Evolutionary conservation across 495 filamentous ascomycete species (phyloP), one percentile per base, ranked within the genome.

Genomic region (Penicillium cinerascens): DNA sequence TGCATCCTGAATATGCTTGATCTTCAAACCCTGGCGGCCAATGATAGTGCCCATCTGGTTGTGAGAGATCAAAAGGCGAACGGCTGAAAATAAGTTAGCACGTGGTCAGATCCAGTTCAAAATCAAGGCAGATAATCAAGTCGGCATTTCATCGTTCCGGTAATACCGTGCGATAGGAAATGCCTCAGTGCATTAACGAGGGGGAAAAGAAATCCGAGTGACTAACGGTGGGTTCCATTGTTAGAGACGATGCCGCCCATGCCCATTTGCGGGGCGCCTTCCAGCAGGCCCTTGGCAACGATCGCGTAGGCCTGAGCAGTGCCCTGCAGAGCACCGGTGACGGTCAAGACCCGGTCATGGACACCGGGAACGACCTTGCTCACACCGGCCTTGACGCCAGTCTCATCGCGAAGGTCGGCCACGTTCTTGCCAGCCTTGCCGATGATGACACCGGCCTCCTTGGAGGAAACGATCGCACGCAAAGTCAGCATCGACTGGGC

Each of bases 41-140:
- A 98, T 98, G 71, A 98, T 96, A 56, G 93, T 97, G 47, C 93
- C 93, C 93, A 98, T 98, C 70, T 98, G 95, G 67, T 97, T 97
- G 75, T 98, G 93, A 17, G 95, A 97, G 66, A 98, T 98, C 59
- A 98, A 84, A 9, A 98, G 84, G 54, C 95, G 96, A 67, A 98
- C 87, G 27, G 95, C 93, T 98, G 54, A 36, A 50, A 4, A 44
- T 17, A 26, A n/a, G 65, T 76, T 60, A 77, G 73, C 55, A 49
- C 8, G 13, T 42, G 25, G 15, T 26, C 2, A n/a, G 36, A 8
- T 39, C 29, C 26, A 13, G 8, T 33, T 33, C 29, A 33, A 11
- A 18, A 39, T 17, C 3, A 4, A 39, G n/a, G 15, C n/a, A 39
- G 13, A 39, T 17, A 2, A 39, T 39, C 11, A 3, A 8, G 8